Base-by-base conservation (phyloP, 192 early-diverging fungal genomes). In the Thoreauomyces humboldtii region DNA sequence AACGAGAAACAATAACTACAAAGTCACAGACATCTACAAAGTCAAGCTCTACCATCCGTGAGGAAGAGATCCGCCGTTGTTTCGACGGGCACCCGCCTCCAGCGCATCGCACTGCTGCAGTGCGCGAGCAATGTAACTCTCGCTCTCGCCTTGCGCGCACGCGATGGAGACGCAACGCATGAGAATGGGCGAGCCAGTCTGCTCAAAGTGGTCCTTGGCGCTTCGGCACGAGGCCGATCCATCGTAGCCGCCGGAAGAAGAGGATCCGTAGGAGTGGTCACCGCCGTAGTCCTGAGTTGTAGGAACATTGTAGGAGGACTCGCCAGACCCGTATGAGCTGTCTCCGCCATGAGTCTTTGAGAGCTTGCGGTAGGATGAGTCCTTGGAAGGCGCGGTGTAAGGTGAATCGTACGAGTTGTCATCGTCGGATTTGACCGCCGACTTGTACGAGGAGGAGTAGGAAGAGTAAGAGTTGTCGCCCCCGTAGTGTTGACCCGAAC, bases 31-130 rank as follows among this genome's bases (percentile, higher is more conserved):
- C n/a, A n/a, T n/a, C n/a, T n/a, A n/a, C n/a, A n/a, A n/a, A n/a
- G n/a, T n/a, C n/a, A n/a, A n/a, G n/a, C n/a, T 67, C 31, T 59
- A 69, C 67, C 67, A 69, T 7, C 67, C 67, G 12, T 69, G 9
- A 1, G 67, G 67, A 9, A 69, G 14, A 21, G 2, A 11, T 22
- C 67, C 67, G 37, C 33, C 11, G 50, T 69, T 69, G 50, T 58
- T 69, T 12, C 56, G 12, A 14, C 47, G 9, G 17, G 67, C 67
- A 4, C 42, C 56, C 57, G 48, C 28, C 37, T 69, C 59, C 7
- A 69, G 47, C 28, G 57, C 67, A 7, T 32, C 12, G 59, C 67
- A 69, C 51, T 69, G 67, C n/a, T 61, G 7, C 2, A 69, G 14
- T 7, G 47, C 67, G 24, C 59, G 44, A 46, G 38, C 7, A 19